These are phyloP conservation scores for Circinella umbellata DNA, from an alignment of 371 early-diverging fungal species.

Conservation along the genomic window DNA sequence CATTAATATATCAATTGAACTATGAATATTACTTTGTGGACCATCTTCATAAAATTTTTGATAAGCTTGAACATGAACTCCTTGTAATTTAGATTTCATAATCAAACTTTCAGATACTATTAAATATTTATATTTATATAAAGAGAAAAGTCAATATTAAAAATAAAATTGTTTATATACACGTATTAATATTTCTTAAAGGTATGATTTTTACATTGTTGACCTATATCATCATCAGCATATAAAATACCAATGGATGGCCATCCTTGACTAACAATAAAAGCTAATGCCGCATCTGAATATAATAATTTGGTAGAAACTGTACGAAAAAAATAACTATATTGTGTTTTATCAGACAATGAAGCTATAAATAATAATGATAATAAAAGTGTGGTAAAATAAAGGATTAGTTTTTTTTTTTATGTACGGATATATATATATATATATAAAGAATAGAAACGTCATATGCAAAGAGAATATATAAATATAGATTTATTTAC, in stretches of 20 bases:
- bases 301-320: conserved; percentile 59
- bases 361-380: conserved; percentile 39
- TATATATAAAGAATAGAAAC: too few species aligned
- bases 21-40: conserved; percentile 45
- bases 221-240: conserved; percentile 56
- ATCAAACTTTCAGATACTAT: conserved; percentile 57
- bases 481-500: conserved; percentile 38
- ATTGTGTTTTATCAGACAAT: conserved; percentile 60
- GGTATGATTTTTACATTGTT: conserved; percentile 42
- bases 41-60: conserved; percentile 56
- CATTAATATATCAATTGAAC: conserved; percentile 41
- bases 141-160: neutral
- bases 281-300: conserved; percentile 56
- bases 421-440: too few species aligned
- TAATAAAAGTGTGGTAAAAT: neutral
- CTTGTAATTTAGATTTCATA: conserved; percentile 41
- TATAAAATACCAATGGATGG: conserved; percentile 56
- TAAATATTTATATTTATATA: neutral
- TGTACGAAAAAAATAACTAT: conserved; percentile 62
- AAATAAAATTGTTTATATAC: too few species aligned
- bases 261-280: conserved; percentile 61
- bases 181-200: neutral
- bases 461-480: too few species aligned
- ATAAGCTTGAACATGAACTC: conserved; percentile 48
- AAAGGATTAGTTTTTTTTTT: too few species aligned